phyloP scores from a whole-genome alignment of 108 stramenopile species.

The Discostella pseudostelligera region DNA sequence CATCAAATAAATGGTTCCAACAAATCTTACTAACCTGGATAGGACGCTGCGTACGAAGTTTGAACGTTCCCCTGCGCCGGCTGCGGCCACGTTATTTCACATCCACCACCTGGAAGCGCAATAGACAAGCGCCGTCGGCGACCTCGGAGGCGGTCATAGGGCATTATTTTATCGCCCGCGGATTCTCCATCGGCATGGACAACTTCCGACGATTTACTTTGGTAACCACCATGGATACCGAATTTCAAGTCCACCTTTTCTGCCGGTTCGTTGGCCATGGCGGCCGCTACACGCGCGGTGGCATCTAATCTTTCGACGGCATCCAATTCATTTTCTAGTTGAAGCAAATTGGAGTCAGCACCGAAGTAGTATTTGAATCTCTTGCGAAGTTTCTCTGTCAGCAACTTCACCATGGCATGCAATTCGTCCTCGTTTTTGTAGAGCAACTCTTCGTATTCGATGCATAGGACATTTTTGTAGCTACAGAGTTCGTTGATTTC shows the following conservation, averaged over 20 bases:
- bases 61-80: slow-evolving; percentile 6
- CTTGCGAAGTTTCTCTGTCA: slow-evolving; percentile 27
- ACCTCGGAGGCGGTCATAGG: background rate
- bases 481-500: slow-evolving; percentile 19
- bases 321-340: slow-evolving; percentile 7
- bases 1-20: background rate
- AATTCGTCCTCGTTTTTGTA: slow-evolving; percentile 29
- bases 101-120: slow-evolving; percentile 22
- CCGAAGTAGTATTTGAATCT: slow-evolving; percentile 33
- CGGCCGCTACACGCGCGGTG: slow-evolving; percentile 12
- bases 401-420: slow-evolving; percentile 12
- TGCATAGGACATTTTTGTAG: slow-evolving; percentile 45
- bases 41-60: slow-evolving; percentile 28
- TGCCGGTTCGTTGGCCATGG: slow-evolving; percentile 14
- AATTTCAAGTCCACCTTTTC: slow-evolving; percentile 21
- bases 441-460: slow-evolving; percentile 35
- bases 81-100: slow-evolving; percentile 30
- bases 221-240: slow-evolving; percentile 21
- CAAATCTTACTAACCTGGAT: slow-evolving; percentile 13
- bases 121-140: slow-evolving; percentile 22
- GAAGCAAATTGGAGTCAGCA: slow-evolving; percentile 13
- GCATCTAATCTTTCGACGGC: slow-evolving; percentile 19
- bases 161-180: background rate
- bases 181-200: background rate
- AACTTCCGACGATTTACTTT: background rate